Conservation (phyloP, 1,284 basidiomycete species). For the Acaromyces ingoldii region DNA sequence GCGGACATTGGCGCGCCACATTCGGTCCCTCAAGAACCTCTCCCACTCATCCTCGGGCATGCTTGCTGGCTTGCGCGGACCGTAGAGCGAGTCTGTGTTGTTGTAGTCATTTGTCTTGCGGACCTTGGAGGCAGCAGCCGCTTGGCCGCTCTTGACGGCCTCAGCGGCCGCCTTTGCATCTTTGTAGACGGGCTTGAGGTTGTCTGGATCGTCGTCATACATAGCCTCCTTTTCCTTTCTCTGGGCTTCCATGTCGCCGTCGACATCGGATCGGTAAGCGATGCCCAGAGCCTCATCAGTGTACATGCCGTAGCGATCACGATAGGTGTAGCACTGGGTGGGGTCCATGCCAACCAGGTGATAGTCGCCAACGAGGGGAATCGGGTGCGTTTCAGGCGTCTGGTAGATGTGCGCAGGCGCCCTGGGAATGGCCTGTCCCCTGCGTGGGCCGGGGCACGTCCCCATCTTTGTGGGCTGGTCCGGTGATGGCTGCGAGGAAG, state of each 20-base stretch:
- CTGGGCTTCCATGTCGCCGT: slow-evolving; percentile 28
- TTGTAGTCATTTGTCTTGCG: slow-evolving; percentile 11
- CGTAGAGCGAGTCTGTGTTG: slow-evolving; percentile 41
- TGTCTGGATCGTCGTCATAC: slow-evolving; percentile 48
- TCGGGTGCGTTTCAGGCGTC: slow-evolving; percentile 46
- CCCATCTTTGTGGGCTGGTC: slow-evolving; percentile 28
- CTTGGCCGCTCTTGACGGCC: not conserved
- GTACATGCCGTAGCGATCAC: slow-evolving; percentile 47
- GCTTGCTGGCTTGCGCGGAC: slow-evolving; percentile 32
- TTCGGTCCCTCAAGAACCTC: slow-evolving; percentile 34
- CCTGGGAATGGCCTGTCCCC: slow-evolving; percentile 29
- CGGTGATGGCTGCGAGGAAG: slow-evolving; percentile 13
- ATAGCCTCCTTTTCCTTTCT: slow-evolving; percentile 27
- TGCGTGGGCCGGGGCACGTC: slow-evolving; percentile 40
- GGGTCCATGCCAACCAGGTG: slow-evolving; percentile 40
- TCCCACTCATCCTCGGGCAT: slow-evolving; percentile 45
- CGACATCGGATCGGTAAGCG: slow-evolving; percentile 42
- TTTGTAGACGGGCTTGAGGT: slow-evolving; percentile 31
- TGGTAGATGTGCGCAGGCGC: slow-evolving; percentile 37
- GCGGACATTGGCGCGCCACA: slow-evolving; percentile 40
- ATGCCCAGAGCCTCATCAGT: slow-evolving; percentile 50
- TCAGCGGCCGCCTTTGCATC: not conserved
- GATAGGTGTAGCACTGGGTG: slow-evolving; percentile 48
- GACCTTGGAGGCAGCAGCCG: not conserved
- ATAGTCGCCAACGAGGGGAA: slow-evolving; percentile 47